Base-by-base conservation (phyloP, 176 grass and related monocot genomes). In the Musa beccarii region DNA sequence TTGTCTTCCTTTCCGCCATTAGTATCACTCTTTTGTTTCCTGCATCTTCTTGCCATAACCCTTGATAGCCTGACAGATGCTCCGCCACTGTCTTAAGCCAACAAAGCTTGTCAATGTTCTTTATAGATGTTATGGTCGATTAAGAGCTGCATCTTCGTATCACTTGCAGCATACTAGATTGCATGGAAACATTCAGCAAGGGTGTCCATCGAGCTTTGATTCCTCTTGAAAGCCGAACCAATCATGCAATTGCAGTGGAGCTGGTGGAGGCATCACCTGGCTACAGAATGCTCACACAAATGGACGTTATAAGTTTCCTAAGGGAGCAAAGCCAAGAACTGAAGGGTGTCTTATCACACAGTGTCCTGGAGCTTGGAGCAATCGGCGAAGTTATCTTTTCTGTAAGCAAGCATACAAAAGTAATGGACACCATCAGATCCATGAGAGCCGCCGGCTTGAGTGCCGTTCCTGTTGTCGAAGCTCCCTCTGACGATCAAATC, bases 181-280 rank as follows among this genome's bases (percentile, higher is more conserved):
- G 89, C 80, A 90, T 96, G 93, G 89, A 96, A 87, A 82, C 87
- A 19, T 90, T 96, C 68, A 87, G 89, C 81, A 92, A 92, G 77
- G 90, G 93, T 20, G 89, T 92, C 55, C 93, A 92, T 77, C 89
- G 93, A 4, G 85, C 89, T 69, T 65, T 90, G 76, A 90, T 96
- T 85, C 93, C 93, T 12, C 68, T 96, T 0, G 87, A 92, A 85
- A 96, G 89, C 78, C 80, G 79, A 75, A 28, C 75, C 49, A 82
- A 86, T 34, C 80, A 79, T 68, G 79, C 73, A 10, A 71, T 79
- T 59, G 53, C 93, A 23, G 81, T 87, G 49, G 89, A 96, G 82
- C 83, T 96, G 10, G 84, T 83, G 11, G 93, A 92, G 79, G 78
- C 85, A 0, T 78, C 89, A 1, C 81, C 93, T 15, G 87, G 80